Conservation (phyloP, 2,329 filamentous ascomycete species). For the Cercospora zeae-maydis region DNA sequence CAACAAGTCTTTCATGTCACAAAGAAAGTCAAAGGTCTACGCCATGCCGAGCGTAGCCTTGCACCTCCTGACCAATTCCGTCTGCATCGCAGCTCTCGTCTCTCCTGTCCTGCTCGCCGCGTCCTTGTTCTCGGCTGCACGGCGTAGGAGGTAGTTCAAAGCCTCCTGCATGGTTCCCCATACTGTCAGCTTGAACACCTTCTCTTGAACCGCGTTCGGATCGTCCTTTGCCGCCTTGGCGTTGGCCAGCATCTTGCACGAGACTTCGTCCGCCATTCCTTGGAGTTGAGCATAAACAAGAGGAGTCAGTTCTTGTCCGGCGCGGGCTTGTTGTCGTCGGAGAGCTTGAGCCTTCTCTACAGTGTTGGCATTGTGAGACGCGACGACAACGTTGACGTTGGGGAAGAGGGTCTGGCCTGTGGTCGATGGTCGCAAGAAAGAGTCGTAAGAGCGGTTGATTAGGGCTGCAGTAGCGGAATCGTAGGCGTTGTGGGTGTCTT, state of each 20-base stretch:
- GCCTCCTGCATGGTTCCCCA: slow-evolving; percentile 66
- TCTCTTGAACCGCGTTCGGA: slow-evolving; percentile 40
- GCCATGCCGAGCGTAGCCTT: slow-evolving; percentile 22
- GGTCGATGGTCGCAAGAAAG: slow-evolving; percentile 46
- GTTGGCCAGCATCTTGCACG: slow-evolving; percentile 52
- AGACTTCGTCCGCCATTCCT: slow-evolving; percentile 95
- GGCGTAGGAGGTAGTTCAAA: slow-evolving; percentile 65
- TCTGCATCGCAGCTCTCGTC: slow-evolving; percentile 50
- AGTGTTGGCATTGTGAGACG: slow-evolving; percentile 76
- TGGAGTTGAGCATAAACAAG: slow-evolving; percentile 74
- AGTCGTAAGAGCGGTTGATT: slow-evolving; percentile 60
- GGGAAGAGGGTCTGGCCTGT: slow-evolving; percentile 38
- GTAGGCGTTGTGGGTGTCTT: slow-evolving; percentile 60
- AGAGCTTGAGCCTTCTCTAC: slow-evolving; percentile 55
- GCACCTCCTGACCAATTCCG: slow-evolving; percentile 42
- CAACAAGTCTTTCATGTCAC: neutral
- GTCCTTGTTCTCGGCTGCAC: slow-evolving; percentile 61
- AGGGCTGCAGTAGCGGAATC: slow-evolving; percentile 67
- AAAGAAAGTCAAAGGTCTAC: slow-evolving; percentile 3
- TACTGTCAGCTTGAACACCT: slow-evolving; percentile 54
- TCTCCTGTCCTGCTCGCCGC: slow-evolving; percentile 54
- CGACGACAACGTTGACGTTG: slow-evolving; percentile 62
- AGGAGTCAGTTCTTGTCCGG: slow-evolving; percentile 44
- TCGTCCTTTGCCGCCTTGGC: slow-evolving; percentile 37
- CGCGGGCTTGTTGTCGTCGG: slow-evolving; percentile 45